These are phyloP conservation scores for Mycothermus thermophilus DNA, from an alignment of 495 filamentous ascomycete genomes.

Conservation along the genomic window DNA sequence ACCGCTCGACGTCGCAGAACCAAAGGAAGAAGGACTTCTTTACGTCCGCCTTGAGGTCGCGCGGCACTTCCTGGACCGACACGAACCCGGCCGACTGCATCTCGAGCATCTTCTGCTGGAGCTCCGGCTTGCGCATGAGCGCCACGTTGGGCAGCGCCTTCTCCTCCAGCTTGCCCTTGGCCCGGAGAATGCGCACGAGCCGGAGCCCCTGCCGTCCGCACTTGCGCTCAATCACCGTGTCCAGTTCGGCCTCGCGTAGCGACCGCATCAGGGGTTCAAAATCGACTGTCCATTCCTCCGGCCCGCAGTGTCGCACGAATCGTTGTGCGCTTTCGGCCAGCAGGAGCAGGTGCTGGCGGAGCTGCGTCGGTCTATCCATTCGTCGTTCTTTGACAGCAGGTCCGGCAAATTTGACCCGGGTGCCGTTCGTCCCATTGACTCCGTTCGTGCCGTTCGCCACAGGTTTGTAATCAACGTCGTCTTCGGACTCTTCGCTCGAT, in stretches of 20 bases:
- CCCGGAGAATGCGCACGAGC: constrained; percentile 64
- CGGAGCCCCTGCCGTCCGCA: constrained; percentile 66
- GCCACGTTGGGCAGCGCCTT: constrained; percentile 61
- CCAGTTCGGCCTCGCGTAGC: constrained; percentile 60
- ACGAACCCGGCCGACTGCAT: constrained; percentile 75
- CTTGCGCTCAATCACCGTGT: constrained; percentile 58
- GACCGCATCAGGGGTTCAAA: constrained; percentile 54
- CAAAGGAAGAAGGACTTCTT: constrained; percentile 75
- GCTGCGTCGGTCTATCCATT: constrained; percentile 46
- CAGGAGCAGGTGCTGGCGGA: constrained; percentile 54
- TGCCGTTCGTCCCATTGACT: constrained; percentile 12
- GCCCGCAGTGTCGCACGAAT: constrained; percentile 50
- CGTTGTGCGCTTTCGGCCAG: constrained; percentile 56
- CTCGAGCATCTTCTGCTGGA: constrained; percentile 63
- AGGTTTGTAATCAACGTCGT: constrained; percentile 19
- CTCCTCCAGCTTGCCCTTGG: constrained; percentile 84
- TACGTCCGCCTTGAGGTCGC: constrained; percentile 61
- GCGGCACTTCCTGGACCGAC: constrained; percentile 83
- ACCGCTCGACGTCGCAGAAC: constrained; percentile 69
- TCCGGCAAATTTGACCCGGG: constrained; percentile 22
- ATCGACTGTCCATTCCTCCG: constrained; percentile 66
- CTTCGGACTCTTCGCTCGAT: constrained; percentile 22
- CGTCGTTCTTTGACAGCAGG: constrained; percentile 21
- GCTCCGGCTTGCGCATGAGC: constrained; percentile 63
- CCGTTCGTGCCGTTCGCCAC: constrained; percentile 19